Evolutionary conservation across 179 eudicot species (phyloP).

Genomic region (Silene coronaria): DNA sequence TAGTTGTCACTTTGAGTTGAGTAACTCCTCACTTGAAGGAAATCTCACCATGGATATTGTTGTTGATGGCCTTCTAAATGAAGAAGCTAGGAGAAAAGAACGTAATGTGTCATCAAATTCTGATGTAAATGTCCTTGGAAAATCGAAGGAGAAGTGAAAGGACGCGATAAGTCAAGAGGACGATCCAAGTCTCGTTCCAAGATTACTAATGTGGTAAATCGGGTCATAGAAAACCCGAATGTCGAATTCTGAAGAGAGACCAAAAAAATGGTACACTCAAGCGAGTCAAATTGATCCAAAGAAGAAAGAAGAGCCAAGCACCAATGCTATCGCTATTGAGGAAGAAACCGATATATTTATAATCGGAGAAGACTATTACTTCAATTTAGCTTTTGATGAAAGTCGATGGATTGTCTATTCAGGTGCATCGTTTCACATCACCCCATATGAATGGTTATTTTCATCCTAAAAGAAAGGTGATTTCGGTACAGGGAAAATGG

Average conservation of each 20-base stretch:
- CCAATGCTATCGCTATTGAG: no score
- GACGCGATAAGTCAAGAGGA: no score
- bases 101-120: no score
- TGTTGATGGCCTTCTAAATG: no score
- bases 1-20: no score
- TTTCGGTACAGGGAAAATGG: neutral
- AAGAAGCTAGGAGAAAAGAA: no score
- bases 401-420: neutral
- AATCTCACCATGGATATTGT: no score
- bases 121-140: no score
- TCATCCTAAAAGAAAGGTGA: constrained; percentile 1
- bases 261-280: neutral
- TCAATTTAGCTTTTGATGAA: neutral
- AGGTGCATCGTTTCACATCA: neutral
- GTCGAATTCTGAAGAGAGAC: constrained; percentile 3
- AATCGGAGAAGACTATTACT: neutral
- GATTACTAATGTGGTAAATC: neutral
- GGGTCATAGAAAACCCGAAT: neutral
- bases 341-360: neutral
- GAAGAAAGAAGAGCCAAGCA: neutral
- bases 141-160: no score
- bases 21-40: no score
- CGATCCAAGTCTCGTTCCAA: no score
- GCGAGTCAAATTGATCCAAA: neutral
- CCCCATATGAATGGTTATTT: neutral